Conservation (phyloP, 148 eudicot genomes). For the Oxyria digyna region DNA sequence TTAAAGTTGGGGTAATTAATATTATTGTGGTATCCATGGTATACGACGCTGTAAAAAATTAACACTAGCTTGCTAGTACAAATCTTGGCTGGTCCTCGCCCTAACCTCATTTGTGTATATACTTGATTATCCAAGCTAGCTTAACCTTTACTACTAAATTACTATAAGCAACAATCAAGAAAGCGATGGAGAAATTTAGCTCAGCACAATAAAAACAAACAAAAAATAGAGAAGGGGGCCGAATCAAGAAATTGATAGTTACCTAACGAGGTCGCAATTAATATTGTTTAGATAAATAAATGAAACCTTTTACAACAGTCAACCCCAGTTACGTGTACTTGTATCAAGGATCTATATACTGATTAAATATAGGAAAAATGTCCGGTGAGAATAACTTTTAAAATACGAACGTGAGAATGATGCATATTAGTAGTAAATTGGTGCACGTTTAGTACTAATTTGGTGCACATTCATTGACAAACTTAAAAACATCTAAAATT, state of each 20-base stretch:
- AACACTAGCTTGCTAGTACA: background rate
- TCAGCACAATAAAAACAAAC: background rate
- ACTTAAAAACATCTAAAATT: no score
- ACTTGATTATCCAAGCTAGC: background rate
- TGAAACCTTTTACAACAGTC: background rate
- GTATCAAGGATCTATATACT: background rate
- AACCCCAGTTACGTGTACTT: background rate
- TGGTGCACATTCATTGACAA: no score
- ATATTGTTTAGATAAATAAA: background rate
- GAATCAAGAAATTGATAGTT: constrained; percentile 2
- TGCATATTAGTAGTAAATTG: no score
- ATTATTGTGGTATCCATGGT: no score
- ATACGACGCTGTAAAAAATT: no score
- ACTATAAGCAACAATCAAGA: background rate
- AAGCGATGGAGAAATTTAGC: background rate
- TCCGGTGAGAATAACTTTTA: no score
- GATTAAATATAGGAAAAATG: no score
- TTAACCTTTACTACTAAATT: no score
- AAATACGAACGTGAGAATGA: no score
- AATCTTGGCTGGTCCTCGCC: background rate
- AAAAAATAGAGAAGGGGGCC: background rate
- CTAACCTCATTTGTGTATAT: background rate
- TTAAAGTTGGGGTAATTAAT: no score
- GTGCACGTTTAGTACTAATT: no score
- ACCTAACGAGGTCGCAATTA: constrained; percentile 2